phyloP scores from a whole-genome alignment of 257 asterid species.

The Eucommia ulmoides region DNA sequence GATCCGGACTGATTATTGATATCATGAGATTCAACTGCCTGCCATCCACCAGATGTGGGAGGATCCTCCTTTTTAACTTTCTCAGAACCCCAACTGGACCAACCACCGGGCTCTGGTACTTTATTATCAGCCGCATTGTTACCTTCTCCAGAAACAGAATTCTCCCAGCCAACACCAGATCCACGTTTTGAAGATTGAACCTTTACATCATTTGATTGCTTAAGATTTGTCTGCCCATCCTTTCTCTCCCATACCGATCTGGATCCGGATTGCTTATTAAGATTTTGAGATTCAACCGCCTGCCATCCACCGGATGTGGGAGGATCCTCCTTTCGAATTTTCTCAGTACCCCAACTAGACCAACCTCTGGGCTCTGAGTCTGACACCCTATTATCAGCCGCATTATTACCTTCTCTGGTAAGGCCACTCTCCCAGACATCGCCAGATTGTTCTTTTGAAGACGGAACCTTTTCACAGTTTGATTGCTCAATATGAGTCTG shows the following conservation, averaged over 20 bases:
- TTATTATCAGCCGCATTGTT: too few relatives aligned
- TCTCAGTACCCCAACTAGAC: slow-evolving; percentile 16
- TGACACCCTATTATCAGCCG: too few relatives aligned
- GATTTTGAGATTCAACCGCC: neutral
- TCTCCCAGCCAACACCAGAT: too few relatives aligned
- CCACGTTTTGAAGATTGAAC: slow-evolving; percentile 6
- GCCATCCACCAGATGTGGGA: slow-evolving; percentile 16
- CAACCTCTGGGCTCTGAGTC: slow-evolving; percentile 7
- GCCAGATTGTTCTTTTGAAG: too few relatives aligned
- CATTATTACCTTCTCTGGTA: too few relatives aligned
- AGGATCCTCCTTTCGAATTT: neutral
- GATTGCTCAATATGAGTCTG: neutral
- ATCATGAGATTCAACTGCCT: slow-evolving; percentile 7
- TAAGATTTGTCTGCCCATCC: slow-evolving; percentile 9
- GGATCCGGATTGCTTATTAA: neutral
- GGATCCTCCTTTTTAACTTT: slow-evolving; percentile 12
- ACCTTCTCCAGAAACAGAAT: slow-evolving; percentile 15
- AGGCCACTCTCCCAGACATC: slow-evolving; percentile 15
- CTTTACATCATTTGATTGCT: neutral
- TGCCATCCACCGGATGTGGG: neutral
- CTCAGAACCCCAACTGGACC: slow-evolving; percentile 19
- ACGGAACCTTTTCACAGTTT: neutral
- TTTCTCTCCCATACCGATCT: slow-evolving; percentile 6
- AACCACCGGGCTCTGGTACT: slow-evolving; percentile 6
- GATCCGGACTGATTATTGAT: slow-evolving; percentile 9